Base-by-base conservation (phyloP, 495 filamentous ascomycete species). In the Penicillium taxi region DNA sequence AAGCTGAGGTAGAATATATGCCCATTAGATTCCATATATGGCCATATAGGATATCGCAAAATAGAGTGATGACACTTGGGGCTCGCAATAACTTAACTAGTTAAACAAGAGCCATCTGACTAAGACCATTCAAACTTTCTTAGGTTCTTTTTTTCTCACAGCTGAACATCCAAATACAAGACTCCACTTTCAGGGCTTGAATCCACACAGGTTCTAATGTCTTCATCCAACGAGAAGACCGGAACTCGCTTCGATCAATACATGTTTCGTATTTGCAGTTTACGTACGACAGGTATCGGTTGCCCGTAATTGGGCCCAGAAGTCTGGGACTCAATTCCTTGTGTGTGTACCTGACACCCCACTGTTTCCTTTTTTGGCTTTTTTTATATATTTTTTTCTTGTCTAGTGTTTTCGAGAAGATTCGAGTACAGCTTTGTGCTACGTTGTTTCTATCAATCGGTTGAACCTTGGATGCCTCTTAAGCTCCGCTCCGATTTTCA, bases 141-240 rank as follows among this genome's bases (percentile, higher is more conserved):
- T 24, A 24, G 6, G 11, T 24, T 11, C 6, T 6, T 11, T 6
- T 11, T 11, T 6, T 24, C 22, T 11, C 22, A 24, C 22, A 24
- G 22, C 11, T 24, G 22, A 24, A n/a, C n/a, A n/a, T n/a, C n/a
- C n/a, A n/a, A n/a, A n/a, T n/a, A n/a, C n/a, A n/a, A 33, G 19
- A 22, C 37, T 50, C 53, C 53, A 56, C 53, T 48, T 56, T 54
- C 53, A 56, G 50, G 53, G 53, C 53, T 56, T 47, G 42, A 38
- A 47, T 44, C 50, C 52, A 56, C 52, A 37, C 47, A 50, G 45
- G 52, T 56, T 53, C 41, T 35, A 32, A 20, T 34, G 17, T 5
- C 34, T 44, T 16, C 14, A 32, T 37, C 52, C 49, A 56, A 50
- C 50, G 49, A 56, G 46, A 50, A 26, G 39, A 14, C 46, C 25